Conservation (phyloP, 495 filamentous ascomycete species). For the Aspergillus ostianus region DNA sequence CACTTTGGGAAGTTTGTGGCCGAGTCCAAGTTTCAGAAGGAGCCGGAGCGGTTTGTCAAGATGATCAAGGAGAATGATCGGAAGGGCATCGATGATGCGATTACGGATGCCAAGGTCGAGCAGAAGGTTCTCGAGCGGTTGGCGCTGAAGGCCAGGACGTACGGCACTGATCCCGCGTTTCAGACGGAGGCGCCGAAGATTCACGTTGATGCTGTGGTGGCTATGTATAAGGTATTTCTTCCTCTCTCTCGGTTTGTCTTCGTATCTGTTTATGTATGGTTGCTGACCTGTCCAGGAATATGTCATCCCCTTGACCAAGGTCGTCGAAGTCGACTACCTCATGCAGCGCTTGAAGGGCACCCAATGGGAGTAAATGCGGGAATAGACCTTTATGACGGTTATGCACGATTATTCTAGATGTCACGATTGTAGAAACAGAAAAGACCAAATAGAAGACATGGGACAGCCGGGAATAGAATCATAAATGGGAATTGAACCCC, state of each 20-base stretch:
- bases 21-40: constrained; percentile 92
- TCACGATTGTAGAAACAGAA: neutral
- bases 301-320: constrained; percentile 95
- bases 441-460: neutral
- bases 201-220: constrained; percentile 86
- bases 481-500: neutral
- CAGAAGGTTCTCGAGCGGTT: constrained; percentile 86
- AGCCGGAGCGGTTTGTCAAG: constrained; percentile 72
- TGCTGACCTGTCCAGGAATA: constrained; percentile 58
- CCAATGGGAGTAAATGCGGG: constrained; percentile 52
- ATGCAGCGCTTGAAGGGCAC: constrained; percentile 84
- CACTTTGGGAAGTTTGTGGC: constrained; percentile 99
- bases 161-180: constrained; percentile 84
- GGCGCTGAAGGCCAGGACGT: constrained; percentile 88
- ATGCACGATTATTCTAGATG: neutral
- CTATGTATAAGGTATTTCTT: constrained; percentile 77
- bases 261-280: neutral
- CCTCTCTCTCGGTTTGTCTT: neutral
- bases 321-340: constrained; percentile 95
- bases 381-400: neutral
- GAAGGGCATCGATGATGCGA: constrained; percentile 78
- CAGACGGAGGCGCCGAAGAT: constrained; percentile 69
- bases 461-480: neutral
- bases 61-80: constrained; percentile 80
- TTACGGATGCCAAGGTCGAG: constrained; percentile 88